Percentiles rank a stretch among this genome's conserved stretches.
Conservation (phyloP, 1,284 basidiomycete genomes). For the Cystobasidium slooffiae region DNA sequence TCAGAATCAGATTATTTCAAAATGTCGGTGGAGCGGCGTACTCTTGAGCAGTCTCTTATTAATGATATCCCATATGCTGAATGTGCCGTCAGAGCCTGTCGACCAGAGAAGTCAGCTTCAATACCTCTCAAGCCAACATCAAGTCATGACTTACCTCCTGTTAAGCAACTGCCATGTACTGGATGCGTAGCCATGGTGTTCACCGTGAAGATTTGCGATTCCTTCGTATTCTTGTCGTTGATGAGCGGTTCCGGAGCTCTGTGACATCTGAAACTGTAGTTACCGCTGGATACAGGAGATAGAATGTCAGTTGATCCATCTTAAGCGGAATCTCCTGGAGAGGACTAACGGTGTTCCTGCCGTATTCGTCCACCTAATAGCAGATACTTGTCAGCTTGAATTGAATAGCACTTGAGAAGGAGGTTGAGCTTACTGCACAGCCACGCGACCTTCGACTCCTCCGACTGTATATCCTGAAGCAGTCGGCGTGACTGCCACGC, state of each 20-base stretch:
- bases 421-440: slow-evolving; percentile 76
- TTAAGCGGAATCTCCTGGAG: background rate
- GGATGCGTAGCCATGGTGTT: slow-evolving; percentile 93
- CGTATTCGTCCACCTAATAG: background rate
- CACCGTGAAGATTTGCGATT: slow-evolving; percentile 80
- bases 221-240: slow-evolving; percentile 45
- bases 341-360: background rate
- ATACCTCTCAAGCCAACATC: background rate
- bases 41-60: slow-evolving; percentile 85
- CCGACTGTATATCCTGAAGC: slow-evolving; percentile 86
- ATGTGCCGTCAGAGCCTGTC: slow-evolving; percentile 76
- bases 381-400: background rate
- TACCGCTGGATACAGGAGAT: slow-evolving; percentile 59
- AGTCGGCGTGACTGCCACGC: slow-evolving; percentile 79
- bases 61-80: slow-evolving; percentile 90
- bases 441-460: slow-evolving; percentile 92
- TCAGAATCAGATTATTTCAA: too few species aligned
- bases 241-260: slow-evolving; percentile 45
- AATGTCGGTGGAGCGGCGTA: slow-evolving; percentile 57
- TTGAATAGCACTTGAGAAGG: background rate
- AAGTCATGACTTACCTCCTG: slow-evolving; percentile 7
- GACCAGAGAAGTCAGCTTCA: slow-evolving; percentile 66
- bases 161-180: slow-evolving; percentile 75
- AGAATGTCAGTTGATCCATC: slow-evolving; percentile 53
- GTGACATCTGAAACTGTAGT: slow-evolving; percentile 91